phyloP scores from a whole-genome alignment of 371 early-diverging fungal species.

The Apophysomyces variabilis region DNA sequence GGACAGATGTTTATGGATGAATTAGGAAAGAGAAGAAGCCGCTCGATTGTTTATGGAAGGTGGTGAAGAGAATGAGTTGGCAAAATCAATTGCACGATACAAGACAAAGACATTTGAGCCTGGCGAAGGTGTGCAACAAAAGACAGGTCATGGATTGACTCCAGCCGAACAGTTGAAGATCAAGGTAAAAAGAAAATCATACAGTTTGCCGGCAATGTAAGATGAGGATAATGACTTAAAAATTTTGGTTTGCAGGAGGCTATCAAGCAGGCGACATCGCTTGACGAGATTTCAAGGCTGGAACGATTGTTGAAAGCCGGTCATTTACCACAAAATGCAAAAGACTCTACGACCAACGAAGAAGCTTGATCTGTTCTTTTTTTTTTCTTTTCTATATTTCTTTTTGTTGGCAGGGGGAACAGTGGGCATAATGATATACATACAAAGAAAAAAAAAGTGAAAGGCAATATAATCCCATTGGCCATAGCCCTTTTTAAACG shows the following conservation, averaged over 20 bases:
- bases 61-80: constrained; percentile 65
- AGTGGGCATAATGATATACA: background rate
- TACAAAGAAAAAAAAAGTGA: background rate
- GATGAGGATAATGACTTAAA: background rate
- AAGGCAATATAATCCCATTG: background rate
- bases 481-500: constrained; percentile 8
- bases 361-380: constrained; percentile 1
- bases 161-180: constrained; percentile 67
- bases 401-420: background rate
- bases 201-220: too few relatives aligned
- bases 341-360: constrained; percentile 12
- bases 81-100: constrained; percentile 62
- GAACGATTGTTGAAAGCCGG: constrained; percentile 74
- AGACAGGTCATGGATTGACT: constrained; percentile 51
- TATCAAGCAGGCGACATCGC: constrained; percentile 73
- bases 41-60: constrained; percentile 68
- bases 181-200: constrained; percentile 29
- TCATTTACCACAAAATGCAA: constrained; percentile 43
- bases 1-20: background rate
- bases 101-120: constrained; percentile 75
- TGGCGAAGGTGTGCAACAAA: constrained; percentile 70
- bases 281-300: constrained; percentile 79
- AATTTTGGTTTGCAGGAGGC: constrained; percentile 53
- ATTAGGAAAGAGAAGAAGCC: constrained; percentile 81
- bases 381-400: background rate